A percentile compares a stretch with the other conserved stretches of the same genome.
These are phyloP conservation scores for Dictyostelium purpureum DNA, from an alignment of 78 protist species.

Conservation along the genomic window DNA sequence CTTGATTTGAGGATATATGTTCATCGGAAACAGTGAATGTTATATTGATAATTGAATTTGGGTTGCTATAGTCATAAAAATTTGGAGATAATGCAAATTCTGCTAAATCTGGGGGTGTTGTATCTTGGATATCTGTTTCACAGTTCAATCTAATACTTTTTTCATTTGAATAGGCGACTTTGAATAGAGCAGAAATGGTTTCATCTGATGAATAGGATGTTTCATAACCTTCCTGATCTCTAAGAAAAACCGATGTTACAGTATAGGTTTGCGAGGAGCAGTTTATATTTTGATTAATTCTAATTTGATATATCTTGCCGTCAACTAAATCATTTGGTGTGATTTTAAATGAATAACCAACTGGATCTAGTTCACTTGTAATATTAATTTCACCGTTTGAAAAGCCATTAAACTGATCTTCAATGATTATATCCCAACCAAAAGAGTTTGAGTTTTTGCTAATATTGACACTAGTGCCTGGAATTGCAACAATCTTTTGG, in stretches of 20 bases:
- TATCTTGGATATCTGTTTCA: no score
- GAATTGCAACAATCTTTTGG: neutral
- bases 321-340: neutral
- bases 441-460: no score
- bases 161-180: neutral
- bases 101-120: no score
- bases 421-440: neutral
- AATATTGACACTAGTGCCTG: neutral
- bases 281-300: neutral
- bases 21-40: no score
- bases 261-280: neutral
- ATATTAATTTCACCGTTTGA: neutral
- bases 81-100: no score
- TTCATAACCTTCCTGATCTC: neutral
- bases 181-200: neutral
- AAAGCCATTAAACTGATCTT: neutral
- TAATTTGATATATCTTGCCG: neutral
- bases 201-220: neutral
- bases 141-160: no score
- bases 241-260: neutral
- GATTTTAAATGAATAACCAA: neutral
- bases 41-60: no score
- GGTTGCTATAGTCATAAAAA: no score
- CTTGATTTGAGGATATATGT: no score
- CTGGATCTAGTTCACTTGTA: neutral